A percentile compares a stretch with the other conserved stretches of the same genome.
Conservation (phyloP, 768 basidiomycete species). For the Termitomyces sp. region DNA sequence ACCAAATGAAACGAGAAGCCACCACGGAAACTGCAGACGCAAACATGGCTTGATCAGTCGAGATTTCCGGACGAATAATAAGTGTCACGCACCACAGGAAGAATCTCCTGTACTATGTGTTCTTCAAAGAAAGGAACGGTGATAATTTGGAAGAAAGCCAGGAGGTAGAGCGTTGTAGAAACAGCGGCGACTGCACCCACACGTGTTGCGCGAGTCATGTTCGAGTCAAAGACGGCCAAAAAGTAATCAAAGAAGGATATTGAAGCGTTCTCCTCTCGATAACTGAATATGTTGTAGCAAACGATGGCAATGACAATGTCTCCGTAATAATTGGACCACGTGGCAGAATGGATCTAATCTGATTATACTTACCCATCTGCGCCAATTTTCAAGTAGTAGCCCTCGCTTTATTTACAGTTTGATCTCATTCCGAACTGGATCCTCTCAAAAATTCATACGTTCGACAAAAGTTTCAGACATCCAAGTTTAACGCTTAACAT, state of each 20-base stretch:
- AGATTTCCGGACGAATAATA: neutral
- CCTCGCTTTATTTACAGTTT: no score
- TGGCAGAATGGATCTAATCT: constrained; percentile 3
- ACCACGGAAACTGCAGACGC: constrained; percentile 71
- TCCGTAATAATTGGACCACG: no score
- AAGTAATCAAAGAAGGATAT: neutral
- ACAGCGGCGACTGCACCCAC: constrained; percentile 44
- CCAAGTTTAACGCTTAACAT: no score
- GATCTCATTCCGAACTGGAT: neutral
- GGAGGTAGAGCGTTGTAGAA: constrained; percentile 47
- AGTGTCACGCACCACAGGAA: constrained; percentile 56
- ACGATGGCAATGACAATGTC: no score
- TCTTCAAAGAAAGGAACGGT: constrained; percentile 52
- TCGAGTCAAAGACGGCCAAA: neutral
- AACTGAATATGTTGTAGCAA: neutral
- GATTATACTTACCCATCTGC: no score
- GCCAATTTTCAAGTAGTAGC: no score
- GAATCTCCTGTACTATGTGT: constrained; percentile 41
- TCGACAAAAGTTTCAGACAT: neutral
- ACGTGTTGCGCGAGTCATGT: constrained; percentile 63
- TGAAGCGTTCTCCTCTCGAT: neutral
- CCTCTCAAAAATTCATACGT: neutral
- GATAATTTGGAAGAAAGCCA: constrained; percentile 51
- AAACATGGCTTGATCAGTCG: neutral
- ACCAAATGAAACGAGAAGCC: constrained; percentile 76